Conservation (phyloP, 2,329 filamentous ascomycete species). For the Karstenula rhodostoma region DNA sequence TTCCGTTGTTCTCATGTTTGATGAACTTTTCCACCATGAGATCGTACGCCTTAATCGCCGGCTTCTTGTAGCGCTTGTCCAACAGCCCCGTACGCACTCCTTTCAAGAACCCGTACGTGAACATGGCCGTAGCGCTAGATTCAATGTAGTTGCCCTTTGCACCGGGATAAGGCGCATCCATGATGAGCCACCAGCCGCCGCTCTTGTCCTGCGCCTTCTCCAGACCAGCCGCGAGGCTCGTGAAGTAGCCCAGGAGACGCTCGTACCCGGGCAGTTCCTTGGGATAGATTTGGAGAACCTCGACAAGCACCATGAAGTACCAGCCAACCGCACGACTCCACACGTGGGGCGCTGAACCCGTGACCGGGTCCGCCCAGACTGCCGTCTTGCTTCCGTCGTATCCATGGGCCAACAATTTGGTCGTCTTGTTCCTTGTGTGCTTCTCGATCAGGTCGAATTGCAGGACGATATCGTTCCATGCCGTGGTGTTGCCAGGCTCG, state of each 20-base stretch:
- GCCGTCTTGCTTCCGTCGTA: constrained; percentile 46
- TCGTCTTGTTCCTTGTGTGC: constrained; percentile 44
- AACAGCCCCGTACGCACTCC: constrained; percentile 44
- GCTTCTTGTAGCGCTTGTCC: constrained; percentile 45
- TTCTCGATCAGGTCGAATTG: constrained; percentile 49
- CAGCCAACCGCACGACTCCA: constrained; percentile 50
- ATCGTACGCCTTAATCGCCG: constrained; percentile 55
- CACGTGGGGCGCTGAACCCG: constrained; percentile 47
- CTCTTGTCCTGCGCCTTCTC: constrained; percentile 53
- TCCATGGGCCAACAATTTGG: constrained; percentile 45
- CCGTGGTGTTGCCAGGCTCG: constrained; percentile 48
- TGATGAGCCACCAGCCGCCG: constrained; percentile 67
- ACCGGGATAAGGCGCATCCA: constrained; percentile 58
- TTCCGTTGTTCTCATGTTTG: constrained; percentile 55
- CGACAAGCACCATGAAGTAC: constrained; percentile 54
- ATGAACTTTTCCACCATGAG: constrained; percentile 57
- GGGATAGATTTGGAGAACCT: constrained; percentile 59
- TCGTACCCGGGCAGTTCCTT: constrained; percentile 47
- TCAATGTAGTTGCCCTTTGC: constrained; percentile 67
- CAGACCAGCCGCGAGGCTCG: constrained; percentile 53
- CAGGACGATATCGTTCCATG: constrained; percentile 54
- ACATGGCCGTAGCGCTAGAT: constrained; percentile 65
- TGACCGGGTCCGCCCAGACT: constrained; percentile 47
- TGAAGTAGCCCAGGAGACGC: constrained; percentile 52
- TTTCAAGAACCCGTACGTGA: constrained; percentile 48